A percentile compares a stretch with the other conserved stretches of the same genome.
Conservation (phyloP, 495 filamentous ascomycete genomes). For the Aspergillus hancockii region DNA sequence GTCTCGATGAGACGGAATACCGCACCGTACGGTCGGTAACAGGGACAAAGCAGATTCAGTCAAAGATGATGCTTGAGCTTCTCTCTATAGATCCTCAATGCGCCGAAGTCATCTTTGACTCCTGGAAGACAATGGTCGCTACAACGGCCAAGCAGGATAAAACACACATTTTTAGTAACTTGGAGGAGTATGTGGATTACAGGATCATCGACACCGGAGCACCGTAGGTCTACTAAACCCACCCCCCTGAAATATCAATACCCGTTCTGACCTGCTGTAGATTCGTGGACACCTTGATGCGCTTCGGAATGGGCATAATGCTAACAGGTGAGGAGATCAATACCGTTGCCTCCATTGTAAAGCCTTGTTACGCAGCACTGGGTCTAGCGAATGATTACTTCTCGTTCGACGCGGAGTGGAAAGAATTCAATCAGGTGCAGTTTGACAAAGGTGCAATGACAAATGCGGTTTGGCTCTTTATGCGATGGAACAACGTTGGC, state of each 20-base stretch:
- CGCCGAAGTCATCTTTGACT: conserved; percentile 25
- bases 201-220: conserved; percentile 29
- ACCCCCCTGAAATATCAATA: no score
- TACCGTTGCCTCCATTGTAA: conserved; percentile 14
- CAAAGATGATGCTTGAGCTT: conserved; percentile 30
- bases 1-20: conserved; percentile 25
- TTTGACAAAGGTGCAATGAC: conserved; percentile 19
- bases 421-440: conserved; percentile 17
- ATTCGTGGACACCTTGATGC: conserved; percentile 23
- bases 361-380: conserved; percentile 25
- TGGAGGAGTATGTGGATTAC: conserved; percentile 28
- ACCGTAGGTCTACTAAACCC: conserved; percentile 12
- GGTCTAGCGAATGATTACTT: conserved; percentile 28
- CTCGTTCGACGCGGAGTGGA: conserved; percentile 29
- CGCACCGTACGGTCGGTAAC: conserved; percentile 24
- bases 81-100: conserved; percentile 22
- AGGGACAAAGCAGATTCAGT: conserved; percentile 29
- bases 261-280: conserved; percentile 9
- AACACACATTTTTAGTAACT: conserved; percentile 16
- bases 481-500: conserved; percentile 22
- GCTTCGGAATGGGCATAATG: conserved; percentile 26
- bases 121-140: conserved; percentile 27
- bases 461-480: conserved; percentile 27
- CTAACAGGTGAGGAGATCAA: conserved; percentile 20
- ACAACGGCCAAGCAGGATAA: conserved; percentile 27